Evolutionary conservation across 2,329 filamentous ascomycete genomes (phyloP), one percentile per base, ranked within the genome.

Genomic region (Grosmannia clavigera): DNA sequence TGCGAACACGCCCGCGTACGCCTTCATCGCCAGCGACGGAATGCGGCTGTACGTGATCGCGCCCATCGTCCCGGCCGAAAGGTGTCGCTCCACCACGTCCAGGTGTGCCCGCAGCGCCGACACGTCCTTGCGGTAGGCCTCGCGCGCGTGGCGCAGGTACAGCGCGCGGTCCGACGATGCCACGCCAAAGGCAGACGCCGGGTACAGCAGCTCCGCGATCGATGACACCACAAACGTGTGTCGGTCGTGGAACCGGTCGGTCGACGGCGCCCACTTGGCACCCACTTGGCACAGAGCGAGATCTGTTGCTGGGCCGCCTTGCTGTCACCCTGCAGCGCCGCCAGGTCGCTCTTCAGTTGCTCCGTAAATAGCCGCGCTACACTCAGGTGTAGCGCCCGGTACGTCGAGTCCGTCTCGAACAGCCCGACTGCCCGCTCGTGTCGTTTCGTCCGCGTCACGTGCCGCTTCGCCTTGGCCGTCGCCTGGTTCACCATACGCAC

Each of bases 231-330:
- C 74, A 63, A 78, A 77, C 2, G 82, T 84, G 62, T 82, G 77
- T 63, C 77, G 76, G 68, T 85, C 82, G 64, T 84, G 81, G 64
- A 81, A 81, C 46, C 72, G 74, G 40, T 76, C 75, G 22, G 77
- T 73, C 0, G 77, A 76, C 1, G 82, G 82, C 1, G 81, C 79
- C 82, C 82, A 85, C 62, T 85, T 85, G 2, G 75, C 80, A 60
- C 79, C 82, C 82, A 85, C 62, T 85, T 85, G 2, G 75, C 80
- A 60, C 79, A 81, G 0, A 84, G 74, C 0, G 80, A 82, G 59
- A 84, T 75, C 16, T 68, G 68, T 31, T 71, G 72, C 64, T 74
- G 72, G 7, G 74, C 70, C 19, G 70, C 66, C 35, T 77, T 71
- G 11, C 68, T 66, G 19, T n/a, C 31, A 19, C 71, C 72, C 4